A percentile compares a stretch with the other conserved stretches of the same genome.
Evolutionary conservation across 2,329 filamentous ascomycete genomes (phyloP).

Genomic region (Eutypella sp.): DNA sequence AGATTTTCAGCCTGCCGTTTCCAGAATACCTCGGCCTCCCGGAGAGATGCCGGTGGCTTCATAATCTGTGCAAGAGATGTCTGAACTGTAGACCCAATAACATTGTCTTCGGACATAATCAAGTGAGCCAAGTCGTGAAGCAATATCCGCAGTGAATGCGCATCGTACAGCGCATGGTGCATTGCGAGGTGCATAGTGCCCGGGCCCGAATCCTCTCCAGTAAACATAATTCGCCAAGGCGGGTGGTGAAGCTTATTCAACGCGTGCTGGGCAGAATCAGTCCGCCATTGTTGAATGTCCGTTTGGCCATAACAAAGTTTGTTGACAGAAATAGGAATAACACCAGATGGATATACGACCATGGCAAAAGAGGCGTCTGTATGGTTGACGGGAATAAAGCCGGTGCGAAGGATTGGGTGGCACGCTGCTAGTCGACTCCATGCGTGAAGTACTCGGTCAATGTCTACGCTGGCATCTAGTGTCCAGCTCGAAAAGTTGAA

Average conservation of each 20-base stretch:
- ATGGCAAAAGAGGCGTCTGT: slow-evolving; percentile 64
- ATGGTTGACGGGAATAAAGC: slow-evolving; percentile 62
- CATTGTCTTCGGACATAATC: slow-evolving; percentile 16
- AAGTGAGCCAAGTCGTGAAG: slow-evolving; percentile 50
- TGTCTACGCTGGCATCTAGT: slow-evolving; percentile 36
- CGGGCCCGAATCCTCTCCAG: slow-evolving; percentile 20
- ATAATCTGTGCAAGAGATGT: slow-evolving; percentile 38
- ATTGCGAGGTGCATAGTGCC: slow-evolving; percentile 44
- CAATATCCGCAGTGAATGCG: slow-evolving; percentile 63
- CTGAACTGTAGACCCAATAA: slow-evolving; percentile 21
- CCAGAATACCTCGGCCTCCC: slow-evolving; percentile 57
- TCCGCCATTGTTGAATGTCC: slow-evolving; percentile 33
- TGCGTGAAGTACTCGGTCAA: slow-evolving; percentile 43
- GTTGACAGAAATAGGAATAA: slow-evolving; percentile 13
- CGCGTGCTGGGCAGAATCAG: slow-evolving; percentile 25
- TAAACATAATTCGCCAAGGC: slow-evolving; percentile 59
- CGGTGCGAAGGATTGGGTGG: slow-evolving; percentile 72
- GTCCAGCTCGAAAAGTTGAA: slow-evolving; percentile 65
- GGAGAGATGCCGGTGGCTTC: slow-evolving; percentile 21
- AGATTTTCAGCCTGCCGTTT: slow-evolving; percentile 43
- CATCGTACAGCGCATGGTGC: slow-evolving; percentile 85
- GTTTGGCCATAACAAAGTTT: slow-evolving; percentile 19
- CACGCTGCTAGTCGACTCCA: slow-evolving; percentile 51
- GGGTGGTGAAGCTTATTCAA: slow-evolving; percentile 45
- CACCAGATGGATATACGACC: slow-evolving; percentile 50